Percentiles rank a stretch among this genome's conserved stretches.
Conservation (phyloP, 1,284 basidiomycete genomes). For the Apiotrichum siamense region DNA sequence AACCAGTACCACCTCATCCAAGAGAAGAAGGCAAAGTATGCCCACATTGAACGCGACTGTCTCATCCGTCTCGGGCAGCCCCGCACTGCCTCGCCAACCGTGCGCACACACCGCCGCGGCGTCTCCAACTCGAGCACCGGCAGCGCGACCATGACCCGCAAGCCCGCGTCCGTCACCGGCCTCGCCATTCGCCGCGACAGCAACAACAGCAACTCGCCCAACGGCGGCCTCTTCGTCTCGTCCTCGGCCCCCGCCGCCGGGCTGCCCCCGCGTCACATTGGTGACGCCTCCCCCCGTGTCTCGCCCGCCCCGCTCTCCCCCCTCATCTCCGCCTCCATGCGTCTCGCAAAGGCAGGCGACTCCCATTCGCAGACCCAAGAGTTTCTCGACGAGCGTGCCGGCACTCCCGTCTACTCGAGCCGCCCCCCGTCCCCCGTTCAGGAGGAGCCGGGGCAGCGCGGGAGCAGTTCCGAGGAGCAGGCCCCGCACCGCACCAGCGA, state of each 20-base stretch:
- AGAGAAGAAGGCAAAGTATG: slow-evolving; percentile 53
- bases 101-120: slow-evolving; percentile 30
- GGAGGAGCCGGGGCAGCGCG: slow-evolving; percentile 20
- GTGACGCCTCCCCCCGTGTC: not conserved
- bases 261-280: not conserved
- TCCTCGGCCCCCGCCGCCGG: slow-evolving; percentile 1
- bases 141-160: slow-evolving; percentile 5
- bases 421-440: slow-evolving; percentile 35
- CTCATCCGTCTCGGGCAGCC: slow-evolving; percentile 49
- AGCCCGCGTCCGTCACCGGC: not conserved
- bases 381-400: slow-evolving; percentile 9
- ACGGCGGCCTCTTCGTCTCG: not conserved
- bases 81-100: slow-evolving; percentile 32
- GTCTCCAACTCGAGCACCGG: slow-evolving; percentile 30
- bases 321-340: not conserved
- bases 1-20: slow-evolving; percentile 50
- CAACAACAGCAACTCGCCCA: not conserved
- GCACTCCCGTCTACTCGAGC: not conserved
- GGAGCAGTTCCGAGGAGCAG: slow-evolving; percentile 4
- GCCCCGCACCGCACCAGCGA: slow-evolving; percentile 2
- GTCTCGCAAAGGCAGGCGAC: slow-evolving; percentile 3
- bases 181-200: slow-evolving; percentile 1
- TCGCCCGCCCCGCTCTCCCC: slow-evolving; percentile 8
- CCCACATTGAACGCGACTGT: slow-evolving; percentile 52
- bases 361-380: slow-evolving; percentile 13